Evolutionary conservation across 805 yeast genomes (phyloP).

Genomic region (Debaryomyces castellii): DNA sequence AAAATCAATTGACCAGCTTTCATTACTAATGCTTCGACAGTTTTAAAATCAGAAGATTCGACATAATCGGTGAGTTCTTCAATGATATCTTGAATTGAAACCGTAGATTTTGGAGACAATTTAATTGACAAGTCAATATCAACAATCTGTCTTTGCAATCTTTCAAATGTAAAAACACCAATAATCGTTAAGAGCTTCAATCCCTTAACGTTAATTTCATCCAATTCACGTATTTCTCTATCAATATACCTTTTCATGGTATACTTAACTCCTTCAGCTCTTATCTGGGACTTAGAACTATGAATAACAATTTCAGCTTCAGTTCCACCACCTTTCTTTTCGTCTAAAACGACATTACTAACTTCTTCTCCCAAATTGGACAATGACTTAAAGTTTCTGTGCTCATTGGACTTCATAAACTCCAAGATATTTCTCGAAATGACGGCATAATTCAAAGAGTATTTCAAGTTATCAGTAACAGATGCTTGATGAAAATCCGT

Average conservation of each 20-base stretch:
- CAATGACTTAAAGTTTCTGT: conserved; percentile 41
- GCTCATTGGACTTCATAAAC: conserved; percentile 44
- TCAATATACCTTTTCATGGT: conserved; percentile 32
- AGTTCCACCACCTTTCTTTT: conserved; percentile 45
- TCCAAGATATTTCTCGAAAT: conserved; percentile 64
- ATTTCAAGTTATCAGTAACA: conserved; percentile 73
- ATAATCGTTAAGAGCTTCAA: conserved; percentile 71
- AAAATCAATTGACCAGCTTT: conserved; percentile 62
- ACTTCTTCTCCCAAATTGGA: conserved; percentile 50
- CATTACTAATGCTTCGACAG: conserved; percentile 89
- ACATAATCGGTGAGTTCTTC: conserved; percentile 56
- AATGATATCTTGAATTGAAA: conserved; percentile 43
- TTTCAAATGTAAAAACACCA: conserved; percentile 91
- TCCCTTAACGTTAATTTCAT: conserved; percentile 42
- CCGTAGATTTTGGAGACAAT: conserved; percentile 24
- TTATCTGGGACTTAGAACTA: conserved; percentile 56
- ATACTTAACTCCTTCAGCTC: conserved; percentile 52
- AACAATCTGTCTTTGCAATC: conserved; percentile 78
- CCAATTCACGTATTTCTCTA: conserved; percentile 13
- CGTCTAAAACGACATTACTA: conserved; percentile 42
- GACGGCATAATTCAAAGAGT: conserved; percentile 87
- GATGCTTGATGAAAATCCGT: conserved; percentile 77
- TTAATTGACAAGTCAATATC: conserved; percentile 50
- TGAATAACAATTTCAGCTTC: conserved; percentile 38
- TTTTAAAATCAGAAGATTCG: conserved; percentile 79